These are phyloP conservation scores for Calonectria fujianensis DNA, from an alignment of 2,329 filamentous ascomycete genomes.

Conservation along the genomic window DNA sequence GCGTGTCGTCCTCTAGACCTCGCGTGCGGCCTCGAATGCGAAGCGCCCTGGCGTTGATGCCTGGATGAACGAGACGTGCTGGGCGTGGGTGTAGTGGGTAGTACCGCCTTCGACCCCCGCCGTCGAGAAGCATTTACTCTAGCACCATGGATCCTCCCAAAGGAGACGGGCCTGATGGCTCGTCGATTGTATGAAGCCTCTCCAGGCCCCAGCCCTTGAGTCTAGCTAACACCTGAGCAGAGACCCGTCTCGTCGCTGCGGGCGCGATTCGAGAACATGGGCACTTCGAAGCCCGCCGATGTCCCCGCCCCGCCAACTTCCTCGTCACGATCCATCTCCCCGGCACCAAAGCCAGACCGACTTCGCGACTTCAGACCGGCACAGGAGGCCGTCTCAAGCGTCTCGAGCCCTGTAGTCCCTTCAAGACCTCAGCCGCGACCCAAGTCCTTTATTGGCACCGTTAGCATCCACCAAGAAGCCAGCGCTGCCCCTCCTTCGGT, in stretches of 20 bases:
- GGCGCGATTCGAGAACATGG: constrained; percentile 87
- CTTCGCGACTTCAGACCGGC: constrained; percentile 64
- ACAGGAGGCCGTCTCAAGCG: constrained; percentile 58
- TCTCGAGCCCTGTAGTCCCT: constrained; percentile 58
- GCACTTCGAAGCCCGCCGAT: constrained; percentile 50
- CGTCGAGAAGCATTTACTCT: constrained; percentile 53
- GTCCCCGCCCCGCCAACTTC: constrained; percentile 50
- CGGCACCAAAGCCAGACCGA: constrained; percentile 66
- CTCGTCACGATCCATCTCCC: constrained; percentile 60
- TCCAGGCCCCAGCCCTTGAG: neutral
- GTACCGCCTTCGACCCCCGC: constrained; percentile 56
- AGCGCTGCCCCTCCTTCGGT: constrained; percentile 51
- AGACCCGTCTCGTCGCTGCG: constrained; percentile 88
- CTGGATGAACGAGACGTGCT: constrained; percentile 55
- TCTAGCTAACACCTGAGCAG: constrained; percentile 64
- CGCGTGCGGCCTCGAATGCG: constrained; percentile 30
- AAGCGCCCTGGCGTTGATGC: constrained; percentile 52
- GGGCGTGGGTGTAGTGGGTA: constrained; percentile 62
- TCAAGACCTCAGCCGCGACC: constrained; percentile 55
- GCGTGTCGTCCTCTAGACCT: constrained; percentile 37
- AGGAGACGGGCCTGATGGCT: constrained; percentile 80
- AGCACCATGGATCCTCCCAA: constrained; percentile 58
- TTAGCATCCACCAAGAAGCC: constrained; percentile 48
- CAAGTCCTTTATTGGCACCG: constrained; percentile 50
- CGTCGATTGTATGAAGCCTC: constrained; percentile 78